phyloP scores from a whole-genome alignment of 208 protist species.

The Acanthamoeba culbertsoni region DNA sequence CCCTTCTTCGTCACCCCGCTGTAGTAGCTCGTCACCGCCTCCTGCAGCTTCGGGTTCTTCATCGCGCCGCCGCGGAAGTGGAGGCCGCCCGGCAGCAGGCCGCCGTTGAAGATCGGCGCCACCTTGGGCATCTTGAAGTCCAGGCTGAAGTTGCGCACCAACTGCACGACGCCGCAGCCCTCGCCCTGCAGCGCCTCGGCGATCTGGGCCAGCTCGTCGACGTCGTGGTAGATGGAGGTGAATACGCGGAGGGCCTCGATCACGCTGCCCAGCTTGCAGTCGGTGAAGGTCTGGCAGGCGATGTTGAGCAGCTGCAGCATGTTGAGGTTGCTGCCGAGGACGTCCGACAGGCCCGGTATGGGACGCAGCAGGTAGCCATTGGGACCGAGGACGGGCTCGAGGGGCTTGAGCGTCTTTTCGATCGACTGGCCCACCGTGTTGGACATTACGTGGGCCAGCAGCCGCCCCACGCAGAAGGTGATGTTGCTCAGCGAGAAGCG shows the following conservation, averaged over 20 bases:
- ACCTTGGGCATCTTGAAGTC: background rate
- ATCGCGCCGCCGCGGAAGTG: background rate
- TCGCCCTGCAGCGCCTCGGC: background rate
- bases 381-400: background rate
- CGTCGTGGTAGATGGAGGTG: background rate
- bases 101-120: background rate
- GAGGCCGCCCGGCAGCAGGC: background rate
- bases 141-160: background rate
- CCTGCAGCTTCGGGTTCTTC: background rate
- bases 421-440: background rate
- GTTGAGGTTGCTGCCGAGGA: constrained; percentile 4
- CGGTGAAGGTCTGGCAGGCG: background rate
- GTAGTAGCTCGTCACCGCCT: background rate
- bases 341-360: constrained; percentile 21
- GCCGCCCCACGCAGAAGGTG: background rate
- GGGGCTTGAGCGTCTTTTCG: background rate
- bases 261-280: background rate
- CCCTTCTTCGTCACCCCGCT: background rate
- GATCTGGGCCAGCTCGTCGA: background rate
- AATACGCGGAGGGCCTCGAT: background rate
- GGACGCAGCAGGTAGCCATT: background rate
- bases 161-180: background rate
- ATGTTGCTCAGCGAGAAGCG: background rate
- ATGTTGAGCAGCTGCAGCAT: background rate
- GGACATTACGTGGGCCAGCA: background rate